These are phyloP conservation scores for Cicer yamashitae DNA, from an alignment of 306 rosid species.

Conservation along the genomic window DNA sequence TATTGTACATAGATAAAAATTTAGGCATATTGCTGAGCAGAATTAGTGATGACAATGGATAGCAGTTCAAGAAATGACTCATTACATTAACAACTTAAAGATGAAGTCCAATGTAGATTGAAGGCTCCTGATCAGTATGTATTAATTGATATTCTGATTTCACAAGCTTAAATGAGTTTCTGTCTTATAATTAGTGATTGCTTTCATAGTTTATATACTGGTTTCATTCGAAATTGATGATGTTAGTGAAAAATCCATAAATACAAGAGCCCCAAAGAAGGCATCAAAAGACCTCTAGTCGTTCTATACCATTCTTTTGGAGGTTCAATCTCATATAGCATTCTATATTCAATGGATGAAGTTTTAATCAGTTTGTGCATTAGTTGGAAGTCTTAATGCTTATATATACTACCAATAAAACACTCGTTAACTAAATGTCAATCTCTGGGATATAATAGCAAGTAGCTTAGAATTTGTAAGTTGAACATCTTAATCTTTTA, in stretches of 20 bases:
- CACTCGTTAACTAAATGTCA: not conserved
- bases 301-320: not conserved
- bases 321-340: not conserved
- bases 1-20: not conserved
- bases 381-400: not conserved
- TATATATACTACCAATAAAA: not conserved
- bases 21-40: not conserved
- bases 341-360: not conserved
- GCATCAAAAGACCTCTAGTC: not conserved
- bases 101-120: not conserved
- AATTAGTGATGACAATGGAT: conserved; percentile 1
- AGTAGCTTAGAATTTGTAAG: not conserved
- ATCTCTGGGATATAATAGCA: not conserved
- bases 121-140: not conserved
- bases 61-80: conserved; percentile 17
- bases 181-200: not conserved
- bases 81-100: conserved; percentile 16
- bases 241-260: not conserved
- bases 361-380: not conserved
- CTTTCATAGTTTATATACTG: not conserved
- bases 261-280: not conserved
- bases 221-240: not conserved
- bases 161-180: conserved; percentile 13
- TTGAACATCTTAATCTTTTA: not conserved
- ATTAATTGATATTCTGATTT: conserved; percentile 17